Conservation (phyloP, 495 filamentous ascomycete genomes). For the Xylaria bambusicola region DNA sequence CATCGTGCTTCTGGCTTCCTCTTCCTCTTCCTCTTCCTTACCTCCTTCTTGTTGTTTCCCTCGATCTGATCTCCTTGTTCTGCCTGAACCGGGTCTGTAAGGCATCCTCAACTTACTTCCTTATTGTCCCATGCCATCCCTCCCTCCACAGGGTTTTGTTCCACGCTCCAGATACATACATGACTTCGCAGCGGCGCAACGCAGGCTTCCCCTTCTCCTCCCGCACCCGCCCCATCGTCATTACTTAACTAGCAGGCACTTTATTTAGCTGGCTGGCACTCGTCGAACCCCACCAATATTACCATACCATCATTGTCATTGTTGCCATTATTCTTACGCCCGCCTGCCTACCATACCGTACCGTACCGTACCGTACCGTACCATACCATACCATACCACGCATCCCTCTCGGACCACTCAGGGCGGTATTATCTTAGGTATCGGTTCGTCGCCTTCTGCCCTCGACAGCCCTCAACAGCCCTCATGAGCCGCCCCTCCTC, state of each 20-base stretch:
- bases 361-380: neutral
- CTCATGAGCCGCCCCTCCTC: too few species aligned
- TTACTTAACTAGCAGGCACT: conserved; percentile 5
- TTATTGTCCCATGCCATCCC: neutral
- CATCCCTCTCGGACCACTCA: too few species aligned
- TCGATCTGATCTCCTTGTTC: neutral
- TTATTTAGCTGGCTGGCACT: conserved; percentile 5
- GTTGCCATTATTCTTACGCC: neutral
- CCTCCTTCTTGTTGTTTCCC: neutral
- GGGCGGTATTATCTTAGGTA: too few species aligned
- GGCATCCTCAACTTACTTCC: neutral
- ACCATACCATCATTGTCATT: neutral
- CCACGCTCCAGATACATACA: neutral
- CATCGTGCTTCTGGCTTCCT: neutral
- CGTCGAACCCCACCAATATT: conserved; percentile 15
- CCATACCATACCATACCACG: too few species aligned
- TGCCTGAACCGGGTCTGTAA: neutral
- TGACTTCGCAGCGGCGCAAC: neutral
- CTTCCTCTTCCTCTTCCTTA: neutral
- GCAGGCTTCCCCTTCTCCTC: neutral
- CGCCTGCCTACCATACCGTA: too few species aligned
- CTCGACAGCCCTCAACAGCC: too few species aligned
- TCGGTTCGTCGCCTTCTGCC: too few species aligned
- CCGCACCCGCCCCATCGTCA: conserved; percentile 15
- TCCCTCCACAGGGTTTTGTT: neutral